Conservation (phyloP, 2,329 filamentous ascomycete species). For the Cladophialophora bantiana region DNA sequence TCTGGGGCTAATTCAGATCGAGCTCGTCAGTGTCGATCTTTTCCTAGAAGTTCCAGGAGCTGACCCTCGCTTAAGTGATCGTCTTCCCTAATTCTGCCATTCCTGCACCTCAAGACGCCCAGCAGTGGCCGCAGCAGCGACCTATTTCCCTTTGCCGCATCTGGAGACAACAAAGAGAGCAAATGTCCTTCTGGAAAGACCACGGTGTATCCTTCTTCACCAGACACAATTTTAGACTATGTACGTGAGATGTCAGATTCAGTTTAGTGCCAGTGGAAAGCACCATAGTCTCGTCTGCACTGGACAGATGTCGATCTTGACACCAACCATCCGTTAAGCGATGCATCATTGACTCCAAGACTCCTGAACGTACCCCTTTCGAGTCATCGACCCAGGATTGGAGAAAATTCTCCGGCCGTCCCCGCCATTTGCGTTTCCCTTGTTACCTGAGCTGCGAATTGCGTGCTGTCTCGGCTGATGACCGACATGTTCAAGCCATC, state of each 20-base stretch:
- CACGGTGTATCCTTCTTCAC: conserved; percentile 12
- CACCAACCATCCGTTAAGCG: conserved; percentile 3
- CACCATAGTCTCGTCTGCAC: not conserved
- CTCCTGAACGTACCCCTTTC: not conserved
- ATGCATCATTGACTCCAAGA: conserved; percentile 8
- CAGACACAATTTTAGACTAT: conserved; percentile 6
- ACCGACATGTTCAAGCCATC: conserved; percentile 13
- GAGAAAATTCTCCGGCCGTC: conserved; percentile 13
- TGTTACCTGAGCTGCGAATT: conserved; percentile 3
- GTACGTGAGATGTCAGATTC: conserved; percentile 15
- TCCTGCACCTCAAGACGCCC: not conserved
- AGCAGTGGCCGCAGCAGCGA: not conserved
- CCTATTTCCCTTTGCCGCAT: not conserved
- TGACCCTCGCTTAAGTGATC: conserved; percentile 5
- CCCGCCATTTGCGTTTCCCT: not conserved
- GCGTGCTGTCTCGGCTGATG: conserved; percentile 7
- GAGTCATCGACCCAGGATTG: not conserved
- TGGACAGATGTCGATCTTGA: conserved; percentile 6
- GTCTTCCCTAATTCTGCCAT: conserved; percentile 5
- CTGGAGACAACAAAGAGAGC: not conserved
- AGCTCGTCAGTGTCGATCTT: not conserved
- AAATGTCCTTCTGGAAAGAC: not conserved
- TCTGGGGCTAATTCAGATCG: not conserved
- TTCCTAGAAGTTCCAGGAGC: conserved; percentile 1
- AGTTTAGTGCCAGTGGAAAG: not conserved